A percentile compares a stretch with the other conserved stretches of the same genome.
These are phyloP conservation scores for Zelonia costaricensis DNA, from an alignment of 208 protist species.

Conservation along the genomic window DNA sequence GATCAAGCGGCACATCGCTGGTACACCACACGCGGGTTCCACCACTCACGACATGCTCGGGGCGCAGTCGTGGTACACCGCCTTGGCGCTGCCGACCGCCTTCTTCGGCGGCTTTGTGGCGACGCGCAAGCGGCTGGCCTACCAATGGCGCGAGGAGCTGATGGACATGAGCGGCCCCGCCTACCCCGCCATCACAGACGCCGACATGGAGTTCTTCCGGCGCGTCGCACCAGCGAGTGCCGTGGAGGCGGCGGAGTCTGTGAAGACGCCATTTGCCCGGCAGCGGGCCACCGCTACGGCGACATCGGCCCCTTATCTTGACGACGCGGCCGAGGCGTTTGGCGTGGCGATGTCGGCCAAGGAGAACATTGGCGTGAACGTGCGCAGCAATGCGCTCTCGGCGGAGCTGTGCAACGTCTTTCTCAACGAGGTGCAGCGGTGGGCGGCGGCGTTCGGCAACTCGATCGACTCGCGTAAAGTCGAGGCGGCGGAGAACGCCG, in stretches of 20 bases:
- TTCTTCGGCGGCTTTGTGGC: constrained; percentile 66
- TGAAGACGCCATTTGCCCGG: background rate
- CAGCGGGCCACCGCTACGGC: background rate
- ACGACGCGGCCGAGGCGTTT: background rate
- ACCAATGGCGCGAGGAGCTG: constrained; percentile 86
- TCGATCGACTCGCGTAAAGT: constrained; percentile 60
- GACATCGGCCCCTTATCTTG: background rate
- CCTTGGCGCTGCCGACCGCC: constrained; percentile 56
- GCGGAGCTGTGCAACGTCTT: constrained; percentile 45
- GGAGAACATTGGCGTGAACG: constrained; percentile 72
- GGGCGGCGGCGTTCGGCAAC: constrained; percentile 54
- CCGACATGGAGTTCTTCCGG: constrained; percentile 69
- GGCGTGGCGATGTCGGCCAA: constrained; percentile 31
- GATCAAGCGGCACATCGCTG: too few species aligned
- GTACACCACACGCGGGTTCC: too few species aligned
- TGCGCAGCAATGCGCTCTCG: constrained; percentile 35
- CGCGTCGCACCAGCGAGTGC: constrained; percentile 39
- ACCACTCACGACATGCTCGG: constrained; percentile 80
- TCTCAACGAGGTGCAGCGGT: constrained; percentile 61
- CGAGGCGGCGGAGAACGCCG: constrained; percentile 8
- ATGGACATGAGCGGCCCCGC: constrained; percentile 58
- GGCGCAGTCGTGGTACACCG: constrained; percentile 72
- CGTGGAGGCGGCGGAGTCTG: constrained; percentile 12
- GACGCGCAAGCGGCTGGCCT: constrained; percentile 78
- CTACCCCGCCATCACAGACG: constrained; percentile 66